A percentile compares a stretch with the other conserved stretches of the same genome.
phyloP scores from a whole-genome alignment of 23 red algal species.

The Gracilaria domingensis region DNA sequence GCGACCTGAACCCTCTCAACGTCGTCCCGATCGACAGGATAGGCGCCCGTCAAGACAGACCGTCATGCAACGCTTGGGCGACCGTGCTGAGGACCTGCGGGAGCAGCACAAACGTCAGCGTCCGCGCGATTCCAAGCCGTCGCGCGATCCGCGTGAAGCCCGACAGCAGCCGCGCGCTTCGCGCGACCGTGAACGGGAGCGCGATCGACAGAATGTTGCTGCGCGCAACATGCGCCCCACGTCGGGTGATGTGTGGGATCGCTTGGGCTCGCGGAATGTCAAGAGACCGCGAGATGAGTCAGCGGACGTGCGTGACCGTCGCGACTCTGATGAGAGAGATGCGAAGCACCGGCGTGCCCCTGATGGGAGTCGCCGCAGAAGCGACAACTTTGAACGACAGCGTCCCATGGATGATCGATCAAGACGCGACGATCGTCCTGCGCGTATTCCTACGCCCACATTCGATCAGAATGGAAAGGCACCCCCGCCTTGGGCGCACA shows the following conservation, averaged over 20 bases:
- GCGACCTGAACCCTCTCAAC: neutral
- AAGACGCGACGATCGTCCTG: conserved; percentile 8
- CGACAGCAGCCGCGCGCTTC: neutral
- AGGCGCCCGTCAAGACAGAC: conserved; percentile 15
- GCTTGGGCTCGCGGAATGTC: conserved; percentile 7
- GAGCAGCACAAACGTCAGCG: conserved; percentile 31
- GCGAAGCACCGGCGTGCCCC: conserved; percentile 23
- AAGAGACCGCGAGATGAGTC: conserved; percentile 28
- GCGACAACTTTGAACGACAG: conserved; percentile 3
- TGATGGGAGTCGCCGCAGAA: neutral
- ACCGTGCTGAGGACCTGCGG: conserved; percentile 12
- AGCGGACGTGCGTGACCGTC: conserved; percentile 19
- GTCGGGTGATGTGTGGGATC: conserved; percentile 27
- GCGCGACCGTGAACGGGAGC: conserved; percentile 26
- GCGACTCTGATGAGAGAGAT: conserved; percentile 10
- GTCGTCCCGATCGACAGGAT: neutral
- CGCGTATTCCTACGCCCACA: neutral
- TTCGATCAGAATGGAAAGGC: conserved; percentile 32
- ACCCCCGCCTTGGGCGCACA: conserved; percentile 23
- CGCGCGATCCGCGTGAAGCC: conserved; percentile 32
- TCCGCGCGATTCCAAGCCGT: neutral
- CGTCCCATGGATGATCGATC: neutral
- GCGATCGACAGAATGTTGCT: conserved; percentile 1
- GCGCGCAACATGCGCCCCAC: neutral
- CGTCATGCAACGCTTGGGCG: conserved; percentile 28